These are phyloP conservation scores for Lecanosticta acicola DNA, from an alignment of 2,329 filamentous ascomycete species.

Conservation along the genomic window DNA sequence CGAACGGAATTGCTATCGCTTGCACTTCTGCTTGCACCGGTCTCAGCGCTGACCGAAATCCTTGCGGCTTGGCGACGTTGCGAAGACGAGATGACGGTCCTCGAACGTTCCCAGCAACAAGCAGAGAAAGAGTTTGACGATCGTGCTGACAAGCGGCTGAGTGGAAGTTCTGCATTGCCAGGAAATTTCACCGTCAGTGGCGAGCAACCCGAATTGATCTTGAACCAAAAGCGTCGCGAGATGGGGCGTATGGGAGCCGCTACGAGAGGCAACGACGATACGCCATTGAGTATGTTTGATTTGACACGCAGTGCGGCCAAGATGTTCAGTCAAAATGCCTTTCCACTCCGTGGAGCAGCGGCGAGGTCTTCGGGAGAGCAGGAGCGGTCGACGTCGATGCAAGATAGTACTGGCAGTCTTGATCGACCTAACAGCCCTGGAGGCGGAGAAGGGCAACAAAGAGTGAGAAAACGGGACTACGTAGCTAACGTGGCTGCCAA, in stretches of 20 bases:
- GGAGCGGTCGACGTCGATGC: conserved; percentile 15
- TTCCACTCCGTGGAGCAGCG: conserved; percentile 35
- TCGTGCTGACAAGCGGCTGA: conserved; percentile 49
- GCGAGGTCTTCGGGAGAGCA: conserved; percentile 11
- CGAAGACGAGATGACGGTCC: conserved; percentile 67
- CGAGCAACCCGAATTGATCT: conserved; percentile 30
- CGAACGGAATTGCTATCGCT: conserved; percentile 74
- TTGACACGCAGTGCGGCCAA: conserved; percentile 46
- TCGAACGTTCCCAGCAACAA: conserved; percentile 61
- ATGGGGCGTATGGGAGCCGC: conserved; percentile 29
- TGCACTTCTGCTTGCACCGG: conserved; percentile 67
- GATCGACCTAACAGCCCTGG: conserved; percentile 19
- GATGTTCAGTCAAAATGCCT: conserved; percentile 42
- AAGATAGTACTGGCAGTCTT: conserved; percentile 22
- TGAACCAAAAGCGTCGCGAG: conserved; percentile 39
- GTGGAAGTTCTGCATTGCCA: conserved; percentile 31
- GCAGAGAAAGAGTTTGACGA: conserved; percentile 67
- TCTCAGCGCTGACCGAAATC: conserved; percentile 65
- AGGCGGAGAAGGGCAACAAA: conserved; percentile 31
- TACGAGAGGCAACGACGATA: conserved; percentile 38
- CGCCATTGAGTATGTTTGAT: conserved; percentile 50
- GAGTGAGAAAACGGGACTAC: conserved; percentile 66
- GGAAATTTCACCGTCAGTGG: conserved; percentile 40
- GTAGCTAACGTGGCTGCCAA: conserved; percentile 60
- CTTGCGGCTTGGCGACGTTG: conserved; percentile 69